Evolutionary conservation across 306 rosid genomes (phyloP).

Genomic region (Vicia villosa): DNA sequence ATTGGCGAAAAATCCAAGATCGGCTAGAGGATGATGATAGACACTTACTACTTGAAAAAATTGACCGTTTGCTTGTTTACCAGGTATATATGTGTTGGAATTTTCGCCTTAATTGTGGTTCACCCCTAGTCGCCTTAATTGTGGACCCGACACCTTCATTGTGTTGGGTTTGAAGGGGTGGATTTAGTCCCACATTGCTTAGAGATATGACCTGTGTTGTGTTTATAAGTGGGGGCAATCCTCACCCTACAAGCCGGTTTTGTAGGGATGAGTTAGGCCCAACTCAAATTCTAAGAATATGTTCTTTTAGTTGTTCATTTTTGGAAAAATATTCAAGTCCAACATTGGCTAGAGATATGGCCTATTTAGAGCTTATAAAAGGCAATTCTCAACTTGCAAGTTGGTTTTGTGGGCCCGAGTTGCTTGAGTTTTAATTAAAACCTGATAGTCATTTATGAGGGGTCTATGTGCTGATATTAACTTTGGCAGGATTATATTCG

Average conservation of each 20-base stretch:
- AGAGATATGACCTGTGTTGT: too few relatives aligned
- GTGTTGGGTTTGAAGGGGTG: too few relatives aligned
- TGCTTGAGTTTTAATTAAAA: neutral
- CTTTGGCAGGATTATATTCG: constrained; percentile 88
- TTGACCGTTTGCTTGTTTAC: constrained; percentile 89
- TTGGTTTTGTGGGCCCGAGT: neutral
- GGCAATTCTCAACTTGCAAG: neutral
- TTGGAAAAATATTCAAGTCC: neutral
- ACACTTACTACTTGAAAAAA: constrained; percentile 83
- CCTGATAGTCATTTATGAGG: constrained; percentile 15
- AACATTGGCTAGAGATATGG: neutral
- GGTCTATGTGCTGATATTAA: constrained; percentile 38
- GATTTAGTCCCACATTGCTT: too few relatives aligned
- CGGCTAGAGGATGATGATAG: constrained; percentile 98
- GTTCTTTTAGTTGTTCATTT: constrained; percentile 27
- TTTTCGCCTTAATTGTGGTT: too few relatives aligned
- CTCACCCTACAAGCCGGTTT: too few relatives aligned
- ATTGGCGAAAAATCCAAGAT: constrained; percentile 96
- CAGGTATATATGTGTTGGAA: constrained; percentile 54
- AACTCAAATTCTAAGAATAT: neutral
- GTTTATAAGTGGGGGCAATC: too few relatives aligned
- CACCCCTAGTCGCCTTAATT: too few relatives aligned
- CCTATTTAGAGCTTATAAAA: constrained; percentile 4
- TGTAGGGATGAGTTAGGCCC: too few relatives aligned
- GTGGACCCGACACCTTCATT: too few relatives aligned